Base-by-base conservation (phyloP, 164 flowering plant genomes). In the Dillenia suffruticosa region DNA sequence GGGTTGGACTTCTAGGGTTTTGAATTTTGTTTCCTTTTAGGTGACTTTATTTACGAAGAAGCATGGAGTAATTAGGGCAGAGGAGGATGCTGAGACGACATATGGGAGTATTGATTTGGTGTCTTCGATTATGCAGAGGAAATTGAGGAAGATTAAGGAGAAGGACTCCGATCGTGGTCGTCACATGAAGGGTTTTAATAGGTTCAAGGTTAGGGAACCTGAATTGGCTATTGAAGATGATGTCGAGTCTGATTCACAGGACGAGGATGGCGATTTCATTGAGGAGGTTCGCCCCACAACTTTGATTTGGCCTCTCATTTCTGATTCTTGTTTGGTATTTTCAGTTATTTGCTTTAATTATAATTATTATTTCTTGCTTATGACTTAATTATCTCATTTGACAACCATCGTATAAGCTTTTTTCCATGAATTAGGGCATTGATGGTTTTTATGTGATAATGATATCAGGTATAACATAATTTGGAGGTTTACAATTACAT, bases 121-220 rank as follows among this genome's bases (percentile, higher is more conserved):
- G 14, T 81, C 98, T 0, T 78, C 97, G 2, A 86, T 87, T 49
- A 69, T 90, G 50, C 93, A 88, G 67, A 81, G 96, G 73, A 92
- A 90, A 62, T 64, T 92, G 74, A 85, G 98, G 81, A 92, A 92
- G 80, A 86, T 90, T 57, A 90, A 92, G 81, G 98, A 92, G 80
- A 92, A 90, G 69, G 98, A 79, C 9, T 68, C 95, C 0, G 98
- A 90, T 60, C 96, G 81, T 68, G 98, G 96, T 14, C 81, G 98
- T 10, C 98, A 88, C 70, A 85, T 84, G 91, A 89, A 92, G 68
- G 92, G 94, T 1, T 86, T 81, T 66, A 78, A 86, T 50, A 78
- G 93, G 65, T 72, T 63, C 40, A 88, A 83, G 59, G 77, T 82
- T 47, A 76, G 88, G 66, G 88, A 85, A 44, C 84, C 86, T 1